Evolutionary conservation across 2,329 filamentous ascomycete species (phyloP), one percentile per base, ranked within the genome.

Genomic region (Cryoendolithus antarcticus): DNA sequence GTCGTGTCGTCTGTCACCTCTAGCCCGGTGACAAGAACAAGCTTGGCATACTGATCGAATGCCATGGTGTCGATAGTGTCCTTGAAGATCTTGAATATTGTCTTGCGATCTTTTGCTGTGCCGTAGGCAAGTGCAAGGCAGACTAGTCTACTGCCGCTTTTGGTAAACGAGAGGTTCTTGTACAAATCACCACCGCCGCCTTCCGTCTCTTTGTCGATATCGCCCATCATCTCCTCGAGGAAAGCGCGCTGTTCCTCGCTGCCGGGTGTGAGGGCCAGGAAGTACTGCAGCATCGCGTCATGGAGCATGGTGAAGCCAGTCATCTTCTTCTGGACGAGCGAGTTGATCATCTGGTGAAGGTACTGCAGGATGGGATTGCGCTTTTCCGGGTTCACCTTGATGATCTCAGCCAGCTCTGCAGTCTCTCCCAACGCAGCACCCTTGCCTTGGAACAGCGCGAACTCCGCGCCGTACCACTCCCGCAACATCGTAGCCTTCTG

Each of bases 221-320:
- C 89, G 32, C 84, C 84, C 65, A 93, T 93, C 55, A 98, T 69
- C 49, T 93, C 72, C 61, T 96, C 88, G 42, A 93, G 65, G 56
- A 94, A 95, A 52, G 93, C 86, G 27, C 71, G 82, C 32, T 85
- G 79, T 59, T 96, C 89, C 42, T 84, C 77, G 33, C 79, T 84
- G 3, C 82, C 86, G 4, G 75, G 68, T 48, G 82, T 80, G 34
- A 80, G 77, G 53, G 82, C 89, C 38, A 86, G 66, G 63, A 89
- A 95, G 63, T 95, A 98, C 59, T 98, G 89, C 43, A 95, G 70
- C 88, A 98, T 94, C 36, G 91, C 91, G 55, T 96, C 91, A 62
- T 98, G 93, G 12, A 98, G 75, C 74, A 98, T 93, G 2, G 89
- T 96, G 64, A 98, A 96, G 7, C 86, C 89, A 1, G 86, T 93